Base-by-base conservation (phyloP, 2,329 filamentous ascomycete genomes). In the Stagonosporopsis chrysanthemi region DNA sequence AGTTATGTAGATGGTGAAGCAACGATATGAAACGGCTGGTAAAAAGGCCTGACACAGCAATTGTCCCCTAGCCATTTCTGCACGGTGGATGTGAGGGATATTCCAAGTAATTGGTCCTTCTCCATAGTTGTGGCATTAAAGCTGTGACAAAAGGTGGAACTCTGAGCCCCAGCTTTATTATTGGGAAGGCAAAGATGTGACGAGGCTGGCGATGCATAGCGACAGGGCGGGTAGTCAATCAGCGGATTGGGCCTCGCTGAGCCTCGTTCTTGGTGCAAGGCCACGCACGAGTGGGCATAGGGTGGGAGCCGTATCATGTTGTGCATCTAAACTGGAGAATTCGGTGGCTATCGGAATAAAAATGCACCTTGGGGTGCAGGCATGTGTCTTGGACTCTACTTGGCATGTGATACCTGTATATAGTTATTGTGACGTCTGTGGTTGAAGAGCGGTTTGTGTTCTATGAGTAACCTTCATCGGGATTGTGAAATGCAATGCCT, bases 1-100 rank as follows among this genome's bases (percentile, higher is more conserved):
- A 35, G 38, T 50, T 50, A 42, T 41, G 47, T 50, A 50, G 26
- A 50, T 17, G 19, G 14, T 35, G 40, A 9, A 31, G 26, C 31
- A 49, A 40, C 19, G 46, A 17, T 38, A 42, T 50, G 38, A 50
- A 50, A 50, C 47, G 47, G 38, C 29, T 35, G 38, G 14, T 6
- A 42, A 22, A 28, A 23, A 35, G 35, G 38, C 47, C 28, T 50
- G 47, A 35, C 26, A 50, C 47, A 42, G 38, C 33, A 8, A 40
- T 7, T 35, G 38, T 42, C 47, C 38, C 38, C 47, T 42, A 50
- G 38, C 38, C 38, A 50, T 42, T 23, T 50, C 28, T 23, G 47
- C 42, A 24, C 28, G n/a, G 35, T 41, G 36, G 36, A 49, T 11
- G 36, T 33, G 36, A 41, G 46, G 46, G 46, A 49, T 49, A 24